Evolutionary conservation across 2,329 filamentous ascomycete species (phyloP).

Genomic region (Cladophialophora bantiana): DNA sequence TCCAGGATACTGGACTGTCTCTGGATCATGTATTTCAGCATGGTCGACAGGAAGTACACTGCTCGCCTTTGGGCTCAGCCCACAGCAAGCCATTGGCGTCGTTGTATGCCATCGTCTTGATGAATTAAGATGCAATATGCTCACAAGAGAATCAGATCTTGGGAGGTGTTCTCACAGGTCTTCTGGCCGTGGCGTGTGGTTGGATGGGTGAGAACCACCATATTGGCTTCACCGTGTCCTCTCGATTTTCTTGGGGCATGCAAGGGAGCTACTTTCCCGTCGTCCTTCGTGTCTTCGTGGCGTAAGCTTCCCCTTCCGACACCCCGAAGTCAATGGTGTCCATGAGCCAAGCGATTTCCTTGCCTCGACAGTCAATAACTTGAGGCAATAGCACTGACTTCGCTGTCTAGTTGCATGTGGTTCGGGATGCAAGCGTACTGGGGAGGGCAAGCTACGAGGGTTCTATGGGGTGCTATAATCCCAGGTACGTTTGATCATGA

Average conservation of each 20-base stretch:
- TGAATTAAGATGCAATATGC: slow-evolving; percentile 1
- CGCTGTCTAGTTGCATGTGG: slow-evolving; percentile 27
- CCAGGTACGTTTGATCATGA: slow-evolving; percentile 25
- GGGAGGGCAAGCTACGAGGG: slow-evolving; percentile 41
- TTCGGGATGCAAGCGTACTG: slow-evolving; percentile 35
- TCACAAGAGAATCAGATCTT: slow-evolving; percentile 28
- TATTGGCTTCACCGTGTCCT: slow-evolving; percentile 43
- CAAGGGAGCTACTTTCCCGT: slow-evolving; percentile 41
- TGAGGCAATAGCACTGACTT: slow-evolving; percentile 2
- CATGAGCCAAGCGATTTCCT: neutral
- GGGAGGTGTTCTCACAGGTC: slow-evolving; percentile 39
- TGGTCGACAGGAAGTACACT: slow-evolving; percentile 44
- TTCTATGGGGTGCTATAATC: slow-evolving; percentile 35
- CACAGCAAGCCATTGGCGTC: slow-evolving; percentile 41
- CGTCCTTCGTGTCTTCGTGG: slow-evolving; percentile 36
- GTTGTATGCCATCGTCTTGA: slow-evolving; percentile 35
- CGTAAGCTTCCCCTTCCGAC: slow-evolving; percentile 8
- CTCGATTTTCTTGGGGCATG: slow-evolving; percentile 42
- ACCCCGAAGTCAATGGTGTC: neutral
- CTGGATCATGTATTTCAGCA: slow-evolving; percentile 42
- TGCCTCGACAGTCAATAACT: neutral
- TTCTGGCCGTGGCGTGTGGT: slow-evolving; percentile 41
- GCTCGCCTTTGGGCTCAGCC: slow-evolving; percentile 41
- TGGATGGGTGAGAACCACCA: slow-evolving; percentile 43
- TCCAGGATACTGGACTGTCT: slow-evolving; percentile 44